phyloP scores from a whole-genome alignment of 2,329 filamentous ascomycete species.

The Alternaria solani region DNA sequence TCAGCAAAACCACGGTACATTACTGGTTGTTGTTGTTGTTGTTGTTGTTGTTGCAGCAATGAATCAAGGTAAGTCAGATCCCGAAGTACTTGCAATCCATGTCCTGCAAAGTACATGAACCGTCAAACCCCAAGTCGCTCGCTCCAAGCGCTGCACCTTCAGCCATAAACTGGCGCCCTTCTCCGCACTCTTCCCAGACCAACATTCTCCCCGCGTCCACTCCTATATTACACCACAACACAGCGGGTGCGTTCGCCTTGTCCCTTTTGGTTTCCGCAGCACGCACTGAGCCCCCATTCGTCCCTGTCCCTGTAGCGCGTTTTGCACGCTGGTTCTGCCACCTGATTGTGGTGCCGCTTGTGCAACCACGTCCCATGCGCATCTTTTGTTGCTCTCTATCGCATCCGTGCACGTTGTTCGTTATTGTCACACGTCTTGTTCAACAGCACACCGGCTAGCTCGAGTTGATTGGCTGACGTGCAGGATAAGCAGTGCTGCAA shows the following conservation, averaged over 20 bases:
- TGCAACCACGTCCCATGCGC: constrained; percentile 47
- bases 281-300: constrained; percentile 40
- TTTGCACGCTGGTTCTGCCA: constrained; percentile 42
- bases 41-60: constrained; percentile 38
- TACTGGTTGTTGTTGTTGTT: constrained; percentile 26
- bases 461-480: constrained; percentile 53
- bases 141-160: constrained; percentile 36
- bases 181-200: constrained; percentile 49
- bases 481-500: constrained; percentile 55
- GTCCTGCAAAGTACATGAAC: constrained; percentile 29
- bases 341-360: constrained; percentile 48
- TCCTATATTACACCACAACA: constrained; percentile 42
- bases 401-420: constrained; percentile 49
- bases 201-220: constrained; percentile 42
- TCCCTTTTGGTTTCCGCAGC: constrained; percentile 36
- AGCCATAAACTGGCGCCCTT: constrained; percentile 45
- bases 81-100: constrained; percentile 35
- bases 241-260: constrained; percentile 31
- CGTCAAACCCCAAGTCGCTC: constrained; percentile 31
- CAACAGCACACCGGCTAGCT: constrained; percentile 38
- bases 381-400: constrained; percentile 30
- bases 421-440: constrained; percentile 49
- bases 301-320: constrained; percentile 46
- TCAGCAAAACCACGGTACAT: constrained; percentile 31
- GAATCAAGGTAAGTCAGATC: constrained; percentile 52